These are phyloP conservation scores for Lizanozyma gosingica DNA, from an alignment of 1,139 yeast species.

Conservation along the genomic window DNA sequence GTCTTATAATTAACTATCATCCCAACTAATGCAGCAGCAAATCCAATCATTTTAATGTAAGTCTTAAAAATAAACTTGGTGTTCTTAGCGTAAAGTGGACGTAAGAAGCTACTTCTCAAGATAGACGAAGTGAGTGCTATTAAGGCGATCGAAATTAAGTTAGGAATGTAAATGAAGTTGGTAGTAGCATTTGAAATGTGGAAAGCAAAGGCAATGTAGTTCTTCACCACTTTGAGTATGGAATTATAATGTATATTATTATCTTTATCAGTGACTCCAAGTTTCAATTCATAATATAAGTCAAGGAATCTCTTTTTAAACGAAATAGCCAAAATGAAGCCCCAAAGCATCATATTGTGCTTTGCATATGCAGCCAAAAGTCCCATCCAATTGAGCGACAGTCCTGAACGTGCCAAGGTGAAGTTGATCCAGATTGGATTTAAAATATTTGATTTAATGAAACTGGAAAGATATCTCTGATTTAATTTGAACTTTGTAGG, in stretches of 20 bases:
- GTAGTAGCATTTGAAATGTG: slow-evolving; percentile 24
- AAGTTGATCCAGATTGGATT: slow-evolving; percentile 40
- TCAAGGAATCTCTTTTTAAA: slow-evolving; percentile 20
- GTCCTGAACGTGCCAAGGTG: slow-evolving; percentile 19
- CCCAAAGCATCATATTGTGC: slow-evolving; percentile 19
- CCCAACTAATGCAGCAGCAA: slow-evolving; percentile 24
- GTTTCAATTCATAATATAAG: slow-evolving; percentile 20
- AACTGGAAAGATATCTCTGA: slow-evolving; percentile 27
- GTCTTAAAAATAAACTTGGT: slow-evolving; percentile 23
- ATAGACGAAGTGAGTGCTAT: slow-evolving; percentile 22
- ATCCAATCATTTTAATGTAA: slow-evolving; percentile 30
- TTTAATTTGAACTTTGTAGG: slow-evolving; percentile 31
- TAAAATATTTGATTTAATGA: slow-evolving; percentile 23
- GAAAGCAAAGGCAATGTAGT: slow-evolving; percentile 15
- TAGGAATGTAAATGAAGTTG: slow-evolving; percentile 31
- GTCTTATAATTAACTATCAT: slow-evolving; percentile 19
- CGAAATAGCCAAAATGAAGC: slow-evolving; percentile 12
- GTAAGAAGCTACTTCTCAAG: not conserved
- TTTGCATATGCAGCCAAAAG: slow-evolving; percentile 18
- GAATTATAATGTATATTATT: slow-evolving; percentile 1
- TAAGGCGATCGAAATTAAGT: slow-evolving; percentile 26
- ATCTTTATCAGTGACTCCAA: slow-evolving; percentile 7
- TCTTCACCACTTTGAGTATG: slow-evolving; percentile 8
- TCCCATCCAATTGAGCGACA: slow-evolving; percentile 22
- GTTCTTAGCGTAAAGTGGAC: slow-evolving; percentile 3